These are phyloP conservation scores for Isochrysis galbana DNA, from an alignment of 78 protist species.

Conservation along the genomic window DNA sequence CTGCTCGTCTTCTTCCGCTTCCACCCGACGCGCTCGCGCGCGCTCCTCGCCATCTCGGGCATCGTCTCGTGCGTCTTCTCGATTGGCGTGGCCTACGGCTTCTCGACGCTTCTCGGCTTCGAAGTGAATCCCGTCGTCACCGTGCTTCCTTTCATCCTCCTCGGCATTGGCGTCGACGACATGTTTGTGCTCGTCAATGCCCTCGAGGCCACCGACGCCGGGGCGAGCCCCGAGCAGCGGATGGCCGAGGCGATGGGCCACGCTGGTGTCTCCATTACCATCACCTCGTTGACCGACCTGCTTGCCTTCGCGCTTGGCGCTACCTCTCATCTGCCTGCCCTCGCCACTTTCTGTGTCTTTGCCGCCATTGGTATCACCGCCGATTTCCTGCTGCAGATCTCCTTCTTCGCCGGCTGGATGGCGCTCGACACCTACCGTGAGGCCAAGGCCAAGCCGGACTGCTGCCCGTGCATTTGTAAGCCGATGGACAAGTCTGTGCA, in stretches of 20 bases:
- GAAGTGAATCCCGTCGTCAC: not conserved
- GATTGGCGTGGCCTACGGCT: slow-evolving; percentile 20
- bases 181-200: slow-evolving; percentile 27
- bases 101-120: not conserved
- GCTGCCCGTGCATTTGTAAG: slow-evolving; percentile 36
- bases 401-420: slow-evolving; percentile 21
- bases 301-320: slow-evolving; percentile 43
- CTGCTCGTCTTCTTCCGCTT: not conserved
- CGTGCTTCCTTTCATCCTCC: slow-evolving; percentile 42
- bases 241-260: not conserved
- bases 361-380: slow-evolving; percentile 27
- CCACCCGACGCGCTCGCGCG: slow-evolving; percentile 9
- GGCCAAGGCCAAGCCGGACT: not conserved
- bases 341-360: slow-evolving; percentile 27
- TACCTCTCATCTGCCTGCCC: not conserved
- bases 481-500: not conserved
- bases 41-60: slow-evolving; percentile 2
- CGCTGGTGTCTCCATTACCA: slow-evolving; percentile 39
- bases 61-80: not conserved
- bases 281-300: slow-evolving; percentile 51
- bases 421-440: slow-evolving; percentile 9
- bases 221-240: not conserved
- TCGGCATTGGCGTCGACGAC: slow-evolving; percentile 69
- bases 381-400: slow-evolving; percentile 27
- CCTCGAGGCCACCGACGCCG: not conserved